Evolutionary conservation across 805 yeast species (phyloP), one percentile per base, ranked within the genome.

Genomic region (Priceomyces melissophilus): DNA sequence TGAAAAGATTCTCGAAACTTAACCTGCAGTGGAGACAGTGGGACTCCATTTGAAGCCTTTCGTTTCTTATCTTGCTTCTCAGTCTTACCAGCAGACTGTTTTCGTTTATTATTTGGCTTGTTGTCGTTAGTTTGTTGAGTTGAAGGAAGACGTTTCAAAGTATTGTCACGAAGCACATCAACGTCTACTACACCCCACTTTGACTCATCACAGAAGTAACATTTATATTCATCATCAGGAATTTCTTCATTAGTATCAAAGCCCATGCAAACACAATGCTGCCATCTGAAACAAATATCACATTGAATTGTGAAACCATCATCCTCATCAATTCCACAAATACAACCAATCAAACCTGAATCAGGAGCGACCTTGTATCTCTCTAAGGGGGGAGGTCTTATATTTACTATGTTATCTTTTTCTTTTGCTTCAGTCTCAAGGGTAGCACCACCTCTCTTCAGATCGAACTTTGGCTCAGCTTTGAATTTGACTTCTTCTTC

Each of bases 281-380:
- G 96, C 97, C 97, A 90, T 46, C 96, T 78, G 60, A 78, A 82
- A 61, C 98, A 90, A 27, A 79, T 74, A 58, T 89, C 96, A 66
- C 99, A 93, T 64, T 93, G 98, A 46, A 93, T 86, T 16, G 95
- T 90, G 55, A 87, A 84, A 0, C 97, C 97, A 52, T 91, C 93
- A 63, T 88, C 96, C 45, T 87, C 95, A 43, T 81, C 86, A 50
- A 73, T 81, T 1, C 81, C 88, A 70, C 98, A 91, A 7, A 90
- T 79, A 64, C 98, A 91, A 2, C 96, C 87, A 40, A 91, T 90
- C 0, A 80, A 63, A 0, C 96, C 96, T 2, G 91, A 73, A 57
- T 90, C 95, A 3, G 87, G 85, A 48, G 79, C 87, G 1, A 84
- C 89, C 11, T 77, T 75, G 57, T 81, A 84, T 0, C 75, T 55